Evolutionary conservation across 331 rosid species (phyloP).

Genomic region (Spiraea crenata): DNA sequence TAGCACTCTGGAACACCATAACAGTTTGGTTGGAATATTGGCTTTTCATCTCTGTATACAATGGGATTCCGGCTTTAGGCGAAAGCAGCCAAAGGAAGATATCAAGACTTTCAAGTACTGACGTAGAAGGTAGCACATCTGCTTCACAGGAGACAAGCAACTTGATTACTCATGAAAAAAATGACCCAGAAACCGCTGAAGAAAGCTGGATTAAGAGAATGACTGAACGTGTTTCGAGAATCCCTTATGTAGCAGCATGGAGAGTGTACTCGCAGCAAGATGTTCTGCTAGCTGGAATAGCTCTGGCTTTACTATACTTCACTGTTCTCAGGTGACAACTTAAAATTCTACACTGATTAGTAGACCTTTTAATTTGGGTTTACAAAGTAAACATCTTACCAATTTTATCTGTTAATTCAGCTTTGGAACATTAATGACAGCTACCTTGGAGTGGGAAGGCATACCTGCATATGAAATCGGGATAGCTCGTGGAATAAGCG

Average conservation of each 20-base stretch:
- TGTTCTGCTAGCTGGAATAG: conserved; percentile 69
- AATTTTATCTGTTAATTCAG: conserved; percentile 33
- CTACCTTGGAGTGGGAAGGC: conserved; percentile 85
- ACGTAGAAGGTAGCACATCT: conserved; percentile 29
- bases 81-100: conserved; percentile 53
- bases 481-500: conserved; percentile 79
- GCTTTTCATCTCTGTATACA: conserved; percentile 75
- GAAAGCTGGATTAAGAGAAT: conserved; percentile 28
- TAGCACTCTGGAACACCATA: conserved; percentile 70
- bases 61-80: conserved; percentile 67
- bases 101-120: conserved; percentile 36
- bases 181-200: conserved; percentile 10
- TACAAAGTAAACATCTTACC: background rate
- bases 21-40: conserved; percentile 82
- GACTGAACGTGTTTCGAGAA: conserved; percentile 29
- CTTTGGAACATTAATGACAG: conserved; percentile 96
- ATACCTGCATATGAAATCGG: conserved; percentile 77
- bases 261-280: conserved; percentile 69
- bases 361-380: no score
- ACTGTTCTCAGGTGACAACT: conserved; percentile 78
- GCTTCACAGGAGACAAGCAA: conserved; percentile 31
- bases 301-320: conserved; percentile 75
- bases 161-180: conserved; percentile 26
- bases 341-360: background rate
- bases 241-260: conserved; percentile 70